Evolutionary conservation across 139 green algal species (phyloP), one percentile per base, ranked within the genome.

Genomic region (Tetratostichococcus sp.): DNA sequence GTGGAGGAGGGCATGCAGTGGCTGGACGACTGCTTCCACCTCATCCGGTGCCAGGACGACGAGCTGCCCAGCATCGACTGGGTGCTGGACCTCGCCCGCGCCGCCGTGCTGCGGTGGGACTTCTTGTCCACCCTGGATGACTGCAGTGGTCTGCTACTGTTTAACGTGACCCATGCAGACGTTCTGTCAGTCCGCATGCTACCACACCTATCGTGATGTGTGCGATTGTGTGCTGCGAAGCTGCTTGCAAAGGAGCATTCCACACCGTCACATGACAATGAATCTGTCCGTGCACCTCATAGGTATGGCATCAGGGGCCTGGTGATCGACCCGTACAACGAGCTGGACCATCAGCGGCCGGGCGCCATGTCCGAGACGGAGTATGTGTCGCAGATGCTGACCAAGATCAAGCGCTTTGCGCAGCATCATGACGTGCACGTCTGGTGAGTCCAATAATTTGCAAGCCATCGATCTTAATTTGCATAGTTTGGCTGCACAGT

Each of bases 271-370:
- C n/a, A n/a, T n/a, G n/a, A n/a, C n/a, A n/a, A n/a, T n/a, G n/a
- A n/a, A n/a, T n/a, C n/a, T n/a, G n/a, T n/a, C n/a, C n/a, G n/a
- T n/a, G n/a, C n/a, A n/a, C n/a, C n/a, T n/a, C n/a, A n/a, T 75
- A 89, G 87, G 66, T 92, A 94, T 79, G 93, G 94, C 85, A 97
- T 99, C 72, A 81, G 88, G 2, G 95, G 95, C 21, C 86, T 99
- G 28, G 90, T 99, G 31, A 97, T 99, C 65, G 95, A 99, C 82
- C 95, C 95, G 0, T 99, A 98, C 91, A 99, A 99, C 79, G 95
- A 99, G 86, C 86, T 99, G 31, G 89, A 97, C 79, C 93, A 97
- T 80, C 77, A 85, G 50, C 80, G 88, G 21, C 73, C 77, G 1
- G 30, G 69, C 14, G 59, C 79, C 75, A 85, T 88, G 80, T 92